Evolutionary conservation across 345 rosid genomes (phyloP).

Genomic region (Rhodomyrtus tomentosa): DNA sequence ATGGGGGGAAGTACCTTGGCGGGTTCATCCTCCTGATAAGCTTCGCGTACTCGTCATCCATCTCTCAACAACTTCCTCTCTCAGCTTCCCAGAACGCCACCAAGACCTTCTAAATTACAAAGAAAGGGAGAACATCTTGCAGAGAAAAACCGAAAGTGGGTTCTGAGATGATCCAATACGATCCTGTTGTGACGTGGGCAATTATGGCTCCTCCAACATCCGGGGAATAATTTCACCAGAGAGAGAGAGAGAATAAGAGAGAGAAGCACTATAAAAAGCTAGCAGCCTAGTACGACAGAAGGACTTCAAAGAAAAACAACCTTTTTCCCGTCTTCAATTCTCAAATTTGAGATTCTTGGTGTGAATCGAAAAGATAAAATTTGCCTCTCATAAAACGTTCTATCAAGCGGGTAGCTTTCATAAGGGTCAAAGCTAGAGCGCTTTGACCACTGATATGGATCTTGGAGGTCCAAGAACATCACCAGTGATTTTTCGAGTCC

Average conservation of each 20-base stretch:
- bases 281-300: not conserved
- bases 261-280: not conserved
- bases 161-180: not conserved
- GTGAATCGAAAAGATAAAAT: not conserved
- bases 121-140: not conserved
- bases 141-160: not conserved
- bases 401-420: not conserved
- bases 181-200: not conserved
- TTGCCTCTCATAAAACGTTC: too few species aligned
- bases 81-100: not conserved
- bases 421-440: not conserved
- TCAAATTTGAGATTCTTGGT: not conserved
- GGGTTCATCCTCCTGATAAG: slow-evolving; percentile 40
- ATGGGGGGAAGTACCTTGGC: slow-evolving; percentile 15
- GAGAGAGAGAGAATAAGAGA: not conserved
- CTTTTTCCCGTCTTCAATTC: not conserved
- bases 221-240: not conserved
- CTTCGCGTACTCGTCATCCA: slow-evolving; percentile 46
- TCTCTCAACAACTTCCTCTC: slow-evolving; percentile 36
- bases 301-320: not conserved
- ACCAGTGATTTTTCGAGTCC: not conserved
- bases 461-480: not conserved
- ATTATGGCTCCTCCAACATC: not conserved
- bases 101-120: not conserved
- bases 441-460: not conserved